A percentile compares a stretch with the other conserved stretches of the same genome.
These are phyloP conservation scores for Phoenix dactylifera DNA, from an alignment of 176 grass and related monocot species.

Conservation along the genomic window DNA sequence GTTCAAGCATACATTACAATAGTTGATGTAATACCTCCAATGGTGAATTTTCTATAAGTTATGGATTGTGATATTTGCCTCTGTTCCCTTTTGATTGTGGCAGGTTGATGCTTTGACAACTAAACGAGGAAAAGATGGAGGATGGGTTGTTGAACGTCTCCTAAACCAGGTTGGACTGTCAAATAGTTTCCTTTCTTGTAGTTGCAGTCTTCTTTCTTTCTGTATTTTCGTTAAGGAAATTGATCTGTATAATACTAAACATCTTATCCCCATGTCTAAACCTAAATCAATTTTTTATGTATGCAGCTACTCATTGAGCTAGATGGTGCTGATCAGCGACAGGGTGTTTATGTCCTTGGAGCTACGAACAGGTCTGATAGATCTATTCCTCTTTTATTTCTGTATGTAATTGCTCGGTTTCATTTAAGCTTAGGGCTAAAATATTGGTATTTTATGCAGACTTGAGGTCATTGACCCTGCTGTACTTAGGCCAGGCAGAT, in stretches of 20 bases:
- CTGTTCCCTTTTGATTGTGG: constrained; percentile 4
- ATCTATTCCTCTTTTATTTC: not conserved
- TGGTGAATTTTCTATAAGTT: no score
- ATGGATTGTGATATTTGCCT: no score
- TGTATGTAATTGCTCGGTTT: not conserved
- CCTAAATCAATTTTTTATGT: constrained; percentile 11
- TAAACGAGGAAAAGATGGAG: constrained; percentile 73
- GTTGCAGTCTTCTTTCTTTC: not conserved
- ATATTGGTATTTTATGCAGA: constrained; percentile 11
- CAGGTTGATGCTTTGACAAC: constrained; percentile 95
- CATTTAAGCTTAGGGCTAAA: not conserved
- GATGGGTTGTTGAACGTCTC: constrained; percentile 70
- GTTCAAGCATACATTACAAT: no score
- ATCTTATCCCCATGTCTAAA: no score
- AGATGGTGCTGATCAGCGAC: constrained; percentile 67
- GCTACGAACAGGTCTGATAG: constrained; percentile 74
- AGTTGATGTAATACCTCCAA: no score
- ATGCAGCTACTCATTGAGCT: constrained; percentile 73
- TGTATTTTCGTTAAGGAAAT: no score
- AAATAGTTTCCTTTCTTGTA: not conserved
- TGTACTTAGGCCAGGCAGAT: constrained; percentile 68
- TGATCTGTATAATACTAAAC: no score
- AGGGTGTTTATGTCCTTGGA: constrained; percentile 82
- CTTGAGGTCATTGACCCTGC: constrained; percentile 92
- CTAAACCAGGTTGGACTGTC: constrained; percentile 56